phyloP scores from a whole-genome alignment of 2,329 filamentous ascomycete genomes.

The Neofusicoccum parvum region DNA sequence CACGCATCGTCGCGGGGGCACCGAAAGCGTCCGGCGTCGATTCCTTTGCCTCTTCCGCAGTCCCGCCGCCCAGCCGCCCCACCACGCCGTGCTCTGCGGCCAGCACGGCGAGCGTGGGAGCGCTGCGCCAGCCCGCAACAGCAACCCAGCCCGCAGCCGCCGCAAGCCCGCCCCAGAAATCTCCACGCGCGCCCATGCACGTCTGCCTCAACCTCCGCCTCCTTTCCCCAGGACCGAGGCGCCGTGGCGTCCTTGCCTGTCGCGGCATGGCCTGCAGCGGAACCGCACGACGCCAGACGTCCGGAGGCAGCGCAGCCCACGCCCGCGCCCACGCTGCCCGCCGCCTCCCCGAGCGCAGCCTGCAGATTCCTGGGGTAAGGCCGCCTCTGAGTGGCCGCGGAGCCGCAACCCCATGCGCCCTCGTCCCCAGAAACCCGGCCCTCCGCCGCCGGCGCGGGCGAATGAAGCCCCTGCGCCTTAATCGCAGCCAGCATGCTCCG shows the following conservation, averaged over 20 bases:
- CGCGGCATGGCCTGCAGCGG: slow-evolving; percentile 10
- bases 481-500: background rate
- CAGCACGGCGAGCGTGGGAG: too few relatives aligned
- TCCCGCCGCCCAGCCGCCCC: background rate
- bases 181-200: background rate
- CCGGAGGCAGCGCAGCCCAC: background rate
- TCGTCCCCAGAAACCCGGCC: background rate
- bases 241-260: background rate
- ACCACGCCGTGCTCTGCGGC: background rate
- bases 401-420: background rate
- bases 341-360: slow-evolving; percentile 1
- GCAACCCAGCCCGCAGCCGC: background rate
- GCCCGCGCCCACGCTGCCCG: background rate
- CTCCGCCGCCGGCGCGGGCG: background rate
- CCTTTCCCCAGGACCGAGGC: slow-evolving; percentile 13
- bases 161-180: slow-evolving; percentile 10
- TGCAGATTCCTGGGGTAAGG: background rate
- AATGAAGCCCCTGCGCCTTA: background rate
- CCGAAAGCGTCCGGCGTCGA: background rate
- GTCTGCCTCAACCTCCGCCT: background rate
- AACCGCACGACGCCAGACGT: slow-evolving; percentile 12
- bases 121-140: background rate
- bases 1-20: background rate
- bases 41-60: background rate
- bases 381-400: background rate